A percentile compares a stretch with the other conserved stretches of the same genome.
phyloP scores from a whole-genome alignment of 2,329 filamentous ascomycete species.

The Davidsoniella virescens region DNA sequence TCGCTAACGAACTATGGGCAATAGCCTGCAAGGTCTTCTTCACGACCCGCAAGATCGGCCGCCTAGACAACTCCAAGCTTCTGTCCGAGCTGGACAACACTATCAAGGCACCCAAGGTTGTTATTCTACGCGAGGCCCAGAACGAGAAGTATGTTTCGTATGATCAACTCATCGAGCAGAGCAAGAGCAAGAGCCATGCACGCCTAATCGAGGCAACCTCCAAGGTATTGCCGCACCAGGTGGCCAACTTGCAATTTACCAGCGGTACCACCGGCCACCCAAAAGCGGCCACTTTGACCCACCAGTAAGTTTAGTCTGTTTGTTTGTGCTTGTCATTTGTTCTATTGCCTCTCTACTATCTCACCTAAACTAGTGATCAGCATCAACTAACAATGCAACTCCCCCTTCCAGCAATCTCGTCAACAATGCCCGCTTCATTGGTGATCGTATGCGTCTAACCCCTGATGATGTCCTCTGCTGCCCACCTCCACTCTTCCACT shows the following conservation, averaged over 20 bases:
- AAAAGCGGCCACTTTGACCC: constrained; percentile 60
- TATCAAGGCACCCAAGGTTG: constrained; percentile 30
- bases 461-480: constrained; percentile 57
- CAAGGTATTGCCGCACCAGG: constrained; percentile 45
- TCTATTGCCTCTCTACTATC: neutral
- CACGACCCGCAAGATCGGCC: constrained; percentile 52
- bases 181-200: constrained; percentile 31
- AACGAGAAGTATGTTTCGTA: constrained; percentile 42
- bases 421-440: constrained; percentile 55
- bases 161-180: constrained; percentile 36
- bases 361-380: neutral
- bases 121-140: constrained; percentile 45
- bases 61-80: constrained; percentile 44
- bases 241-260: constrained; percentile 61
- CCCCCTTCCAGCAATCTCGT: constrained; percentile 32
- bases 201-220: constrained; percentile 36
- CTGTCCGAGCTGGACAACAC: constrained; percentile 35
- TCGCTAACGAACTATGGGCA: neutral
- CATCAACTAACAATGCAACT: constrained; percentile 1
- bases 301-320: constrained; percentile 32
- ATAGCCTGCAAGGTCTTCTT: constrained; percentile 57
- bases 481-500: constrained; percentile 72
- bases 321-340: neutral
- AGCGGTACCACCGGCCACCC: constrained; percentile 58
- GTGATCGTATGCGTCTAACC: constrained; percentile 56